phyloP scores from a whole-genome alignment of 352 stramenopile species.

The Globisporangium acanthophoron region DNA sequence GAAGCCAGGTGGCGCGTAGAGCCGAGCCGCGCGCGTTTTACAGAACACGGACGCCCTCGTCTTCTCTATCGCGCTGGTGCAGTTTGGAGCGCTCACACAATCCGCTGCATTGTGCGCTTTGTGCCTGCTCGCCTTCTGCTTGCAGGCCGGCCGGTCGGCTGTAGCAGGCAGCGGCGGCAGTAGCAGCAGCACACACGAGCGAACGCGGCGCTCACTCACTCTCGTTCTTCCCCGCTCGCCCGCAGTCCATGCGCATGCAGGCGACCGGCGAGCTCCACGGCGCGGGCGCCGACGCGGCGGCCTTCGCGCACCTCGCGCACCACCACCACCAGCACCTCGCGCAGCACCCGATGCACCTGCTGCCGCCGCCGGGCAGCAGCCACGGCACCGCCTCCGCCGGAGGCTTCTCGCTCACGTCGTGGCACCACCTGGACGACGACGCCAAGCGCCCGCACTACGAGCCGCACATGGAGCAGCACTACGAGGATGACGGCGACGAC shows the following conservation, averaged over 20 bases:
- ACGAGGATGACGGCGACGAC: conserved; percentile 3
- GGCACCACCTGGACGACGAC: conserved; percentile 10
- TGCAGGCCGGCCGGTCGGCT: background rate
- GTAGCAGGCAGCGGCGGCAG: background rate
- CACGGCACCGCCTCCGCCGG: background rate
- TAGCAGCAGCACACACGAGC: background rate
- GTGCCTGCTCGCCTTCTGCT: too few species aligned
- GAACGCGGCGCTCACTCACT: background rate
- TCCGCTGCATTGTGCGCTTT: background rate
- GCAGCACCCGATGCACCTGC: conserved; percentile 17
- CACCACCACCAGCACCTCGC: conserved; percentile 17
- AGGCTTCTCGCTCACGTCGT: background rate
- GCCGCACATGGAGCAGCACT: conserved; percentile 2
- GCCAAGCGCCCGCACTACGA: conserved; percentile 6
- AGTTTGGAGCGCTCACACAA: background rate
- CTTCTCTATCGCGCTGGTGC: background rate
- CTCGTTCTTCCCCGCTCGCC: conserved; percentile 10
- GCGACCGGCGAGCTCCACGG: conserved; percentile 13
- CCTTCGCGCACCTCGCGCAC: conserved; percentile 10
- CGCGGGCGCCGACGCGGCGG: conserved; percentile 20
- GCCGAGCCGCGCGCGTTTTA: background rate
- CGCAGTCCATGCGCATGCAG: conserved; percentile 33
- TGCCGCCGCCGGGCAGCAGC: conserved; percentile 13
- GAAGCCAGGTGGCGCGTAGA: conserved; percentile 1
- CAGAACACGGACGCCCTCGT: background rate